Evolutionary conservation across 768 basidiomycete genomes (phyloP), one percentile per base, ranked within the genome.

Genomic region (Leccinum imitatum): DNA sequence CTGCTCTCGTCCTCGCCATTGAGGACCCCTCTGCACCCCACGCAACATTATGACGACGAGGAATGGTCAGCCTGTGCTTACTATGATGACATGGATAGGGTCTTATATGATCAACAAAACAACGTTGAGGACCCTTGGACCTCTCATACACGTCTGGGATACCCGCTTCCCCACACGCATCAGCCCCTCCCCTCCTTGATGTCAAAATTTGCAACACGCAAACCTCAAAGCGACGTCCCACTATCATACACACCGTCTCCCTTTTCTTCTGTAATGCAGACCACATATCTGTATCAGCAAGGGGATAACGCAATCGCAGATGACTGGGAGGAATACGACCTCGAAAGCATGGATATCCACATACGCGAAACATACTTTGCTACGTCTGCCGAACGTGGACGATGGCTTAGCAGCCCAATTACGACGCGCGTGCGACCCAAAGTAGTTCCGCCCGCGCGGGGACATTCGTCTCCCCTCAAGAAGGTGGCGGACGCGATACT

Each of bases 331-430:
- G 73, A 74, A 54, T 67, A 68, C 35, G 72, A 73, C 60, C 66
- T 73, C 56, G 72, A 73, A 57, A 66, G 66, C 61, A 65, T 75
- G 69, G 60, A 75, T 52, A 71, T 75, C 31, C 72, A 68, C 48
- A 60, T 73, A 50, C 82, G 80, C 53, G 75, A 78, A 59, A 84
- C 84, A 3, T 85, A 78, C 64, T 85, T 85, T 64, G 75, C 77
- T 50, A 77, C 78, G 11, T 86, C 85, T 44, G 79, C 82, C 8
- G 85, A 86, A 65, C 84, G 85, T 55, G 84, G 84, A 8, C 78
- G 78, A 57, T 86, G 84, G 84, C 76, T 77, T 62, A 81, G 74
- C 58, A 83, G 85, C 61, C 83, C 82, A 2, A 68, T 79, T 31
- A 75, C 77, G 8, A 23, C 69, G 19, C 65, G 62, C 19, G 57